A percentile compares a stretch with the other conserved stretches of the same genome.
Conservation (phyloP, 306 rosid genomes). For the Glycine latifolia region DNA sequence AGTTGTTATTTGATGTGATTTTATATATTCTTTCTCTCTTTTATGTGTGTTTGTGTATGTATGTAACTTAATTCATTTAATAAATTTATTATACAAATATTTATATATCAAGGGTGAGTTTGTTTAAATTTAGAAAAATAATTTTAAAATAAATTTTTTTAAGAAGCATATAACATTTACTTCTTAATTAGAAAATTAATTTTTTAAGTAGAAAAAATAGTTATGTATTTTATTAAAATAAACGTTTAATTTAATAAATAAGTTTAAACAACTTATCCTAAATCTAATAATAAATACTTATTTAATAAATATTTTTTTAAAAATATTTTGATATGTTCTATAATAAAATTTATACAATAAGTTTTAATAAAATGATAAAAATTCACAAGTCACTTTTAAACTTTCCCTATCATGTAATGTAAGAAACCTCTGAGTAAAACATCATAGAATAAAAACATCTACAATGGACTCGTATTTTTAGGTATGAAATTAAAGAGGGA, state of each 20-base stretch:
- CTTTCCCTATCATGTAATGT: not conserved
- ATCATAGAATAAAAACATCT: not conserved
- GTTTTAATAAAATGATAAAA: not conserved
- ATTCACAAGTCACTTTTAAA: not conserved
- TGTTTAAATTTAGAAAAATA: too few relatives aligned
- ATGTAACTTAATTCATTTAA: not conserved
- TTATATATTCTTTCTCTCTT: not conserved
- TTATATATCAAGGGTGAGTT: not conserved
- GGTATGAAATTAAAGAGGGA: not conserved
- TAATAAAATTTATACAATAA: not conserved
- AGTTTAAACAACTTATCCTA: too few relatives aligned
- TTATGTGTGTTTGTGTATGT: not conserved
- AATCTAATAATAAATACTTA: too few relatives aligned
- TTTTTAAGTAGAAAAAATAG: too few relatives aligned
- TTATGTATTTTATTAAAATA: too few relatives aligned
- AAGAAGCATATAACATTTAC: too few relatives aligned
- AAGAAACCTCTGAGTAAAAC: too few relatives aligned
- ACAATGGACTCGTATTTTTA: not conserved
- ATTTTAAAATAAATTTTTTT: too few relatives aligned
- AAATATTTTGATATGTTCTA: too few relatives aligned
- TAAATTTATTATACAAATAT: not conserved
- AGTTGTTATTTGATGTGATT: constrained; percentile 1
- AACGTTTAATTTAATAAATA: too few relatives aligned
- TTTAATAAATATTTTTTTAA: too few relatives aligned
- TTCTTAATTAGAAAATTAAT: too few relatives aligned